phyloP scores from a whole-genome alignment of 208 protist genomes.

The Angomonas deanei region DNA sequence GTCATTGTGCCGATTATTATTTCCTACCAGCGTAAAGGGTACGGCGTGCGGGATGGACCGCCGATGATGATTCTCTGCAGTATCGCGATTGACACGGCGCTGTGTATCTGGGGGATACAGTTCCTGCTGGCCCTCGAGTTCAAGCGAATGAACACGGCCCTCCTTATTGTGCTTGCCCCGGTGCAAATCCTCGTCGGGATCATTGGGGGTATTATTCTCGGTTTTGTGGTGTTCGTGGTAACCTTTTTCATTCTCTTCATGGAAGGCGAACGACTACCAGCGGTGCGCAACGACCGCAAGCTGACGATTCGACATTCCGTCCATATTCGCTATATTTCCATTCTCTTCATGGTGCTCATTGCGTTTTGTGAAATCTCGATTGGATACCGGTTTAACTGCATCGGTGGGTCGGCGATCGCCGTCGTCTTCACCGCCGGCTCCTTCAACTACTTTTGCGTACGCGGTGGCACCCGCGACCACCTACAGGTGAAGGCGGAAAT shows the following conservation, averaged over 20 bases:
- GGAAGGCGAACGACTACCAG: slow-evolving; percentile 36
- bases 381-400: slow-evolving; percentile 21
- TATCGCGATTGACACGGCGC: slow-evolving; percentile 34
- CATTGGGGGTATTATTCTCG: slow-evolving; percentile 33
- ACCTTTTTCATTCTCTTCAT: slow-evolving; percentile 45
- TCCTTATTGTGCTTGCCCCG: slow-evolving; percentile 34
- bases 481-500: slow-evolving; percentile 32
- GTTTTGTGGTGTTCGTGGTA: slow-evolving; percentile 25
- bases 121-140: slow-evolving; percentile 49
- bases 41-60: slow-evolving; percentile 40
- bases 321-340: slow-evolving; percentile 36
- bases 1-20: slow-evolving; percentile 49
- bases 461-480: slow-evolving; percentile 25
- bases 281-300: slow-evolving; percentile 15
- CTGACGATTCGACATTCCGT: slow-evolving; percentile 39
- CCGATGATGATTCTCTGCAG: slow-evolving; percentile 53
- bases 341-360: slow-evolving; percentile 40
- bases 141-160: slow-evolving; percentile 21
- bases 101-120: slow-evolving; percentile 40
- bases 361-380: slow-evolving; percentile 19
- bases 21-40: slow-evolving; percentile 36
- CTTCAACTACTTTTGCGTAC: slow-evolving; percentile 48
- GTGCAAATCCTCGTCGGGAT: slow-evolving; percentile 48
- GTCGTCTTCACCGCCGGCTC: slow-evolving; percentile 27
- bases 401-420: slow-evolving; percentile 31